phyloP scores from a whole-genome alignment of 164 flowering plant genomes.

The Sedum album region DNA sequence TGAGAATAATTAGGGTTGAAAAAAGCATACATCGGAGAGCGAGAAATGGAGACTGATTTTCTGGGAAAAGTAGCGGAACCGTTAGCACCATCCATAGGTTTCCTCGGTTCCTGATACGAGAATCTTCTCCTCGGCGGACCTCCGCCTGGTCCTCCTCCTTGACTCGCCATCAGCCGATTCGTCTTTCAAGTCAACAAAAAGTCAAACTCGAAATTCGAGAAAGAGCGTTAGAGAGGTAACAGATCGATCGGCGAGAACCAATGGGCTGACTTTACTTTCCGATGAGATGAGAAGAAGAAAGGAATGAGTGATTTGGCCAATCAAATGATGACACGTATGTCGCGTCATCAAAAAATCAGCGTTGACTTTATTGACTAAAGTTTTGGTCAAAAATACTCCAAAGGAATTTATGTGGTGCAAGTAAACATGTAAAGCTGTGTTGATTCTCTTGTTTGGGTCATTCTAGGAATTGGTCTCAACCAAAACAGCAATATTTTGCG shows the following conservation, averaged over 20 bases:
- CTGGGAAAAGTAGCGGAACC: conserved; percentile 22
- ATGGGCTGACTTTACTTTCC: not conserved
- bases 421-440: too few species aligned
- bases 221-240: not conserved
- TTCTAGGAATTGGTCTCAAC: too few species aligned
- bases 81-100: conserved; percentile 35
- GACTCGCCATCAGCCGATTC: conserved; percentile 33
- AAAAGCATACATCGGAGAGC: conserved; percentile 38
- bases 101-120: conserved; percentile 33
- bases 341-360: not conserved
- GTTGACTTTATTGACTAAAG: too few species aligned
- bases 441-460: too few species aligned
- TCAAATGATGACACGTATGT: not conserved
- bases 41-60: conserved; percentile 44
- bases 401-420: too few species aligned
- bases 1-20: too few species aligned
- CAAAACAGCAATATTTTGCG: too few species aligned
- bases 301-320: not conserved
- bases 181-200: not conserved
- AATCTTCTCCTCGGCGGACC: conserved; percentile 55
- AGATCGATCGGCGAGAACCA: not conserved
- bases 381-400: too few species aligned
- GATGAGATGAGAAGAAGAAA: not conserved
- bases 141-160: conserved; percentile 25
- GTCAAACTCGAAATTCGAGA: not conserved